Evolutionary conservation across 1,139 yeast genomes (phyloP).

Genomic region (Suhomyces terraborum): DNA sequence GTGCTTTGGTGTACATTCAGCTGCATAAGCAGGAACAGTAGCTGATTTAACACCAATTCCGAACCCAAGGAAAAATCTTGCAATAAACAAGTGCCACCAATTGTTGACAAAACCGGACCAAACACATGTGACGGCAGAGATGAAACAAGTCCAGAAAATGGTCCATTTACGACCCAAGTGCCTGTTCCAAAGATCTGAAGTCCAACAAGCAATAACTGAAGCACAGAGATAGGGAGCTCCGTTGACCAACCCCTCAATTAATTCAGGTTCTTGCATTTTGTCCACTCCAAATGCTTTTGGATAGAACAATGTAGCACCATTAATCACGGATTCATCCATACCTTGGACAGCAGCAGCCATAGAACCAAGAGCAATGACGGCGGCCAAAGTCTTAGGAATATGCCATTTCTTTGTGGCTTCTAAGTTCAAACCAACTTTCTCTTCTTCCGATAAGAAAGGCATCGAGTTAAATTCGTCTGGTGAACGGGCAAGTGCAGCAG

Average conservation of each 20-base stretch:
- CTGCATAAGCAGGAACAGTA: conserved; percentile 79
- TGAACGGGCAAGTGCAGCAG: conserved; percentile 74
- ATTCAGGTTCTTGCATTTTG: conserved; percentile 51
- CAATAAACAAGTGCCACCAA: conserved; percentile 77
- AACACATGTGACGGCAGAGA: conserved; percentile 67
- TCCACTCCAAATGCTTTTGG: conserved; percentile 50
- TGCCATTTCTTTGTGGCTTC: conserved; percentile 66
- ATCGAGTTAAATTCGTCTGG: conserved; percentile 63
- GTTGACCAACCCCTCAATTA: conserved; percentile 75
- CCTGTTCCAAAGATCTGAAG: conserved; percentile 67
- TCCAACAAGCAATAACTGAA: conserved; percentile 70
- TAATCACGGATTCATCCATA: conserved; percentile 86
- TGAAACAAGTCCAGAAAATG: conserved; percentile 65
- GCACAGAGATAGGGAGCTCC: conserved; percentile 83
- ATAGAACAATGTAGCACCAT: conserved; percentile 78
- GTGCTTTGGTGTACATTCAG: conserved; percentile 76
- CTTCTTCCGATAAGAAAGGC: conserved; percentile 58
- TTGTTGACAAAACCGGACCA: conserved; percentile 74
- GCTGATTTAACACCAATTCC: conserved; percentile 86
- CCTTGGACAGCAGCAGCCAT: conserved; percentile 93
- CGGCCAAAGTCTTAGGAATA: conserved; percentile 60
- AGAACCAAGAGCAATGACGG: conserved; percentile 71
- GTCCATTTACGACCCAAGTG: conserved; percentile 72
- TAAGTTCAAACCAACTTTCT: conserved; percentile 56
- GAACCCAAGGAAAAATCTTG: conserved; percentile 70